Conservation (phyloP, 306 rosid genomes). For the Alnus glutinosa region DNA sequence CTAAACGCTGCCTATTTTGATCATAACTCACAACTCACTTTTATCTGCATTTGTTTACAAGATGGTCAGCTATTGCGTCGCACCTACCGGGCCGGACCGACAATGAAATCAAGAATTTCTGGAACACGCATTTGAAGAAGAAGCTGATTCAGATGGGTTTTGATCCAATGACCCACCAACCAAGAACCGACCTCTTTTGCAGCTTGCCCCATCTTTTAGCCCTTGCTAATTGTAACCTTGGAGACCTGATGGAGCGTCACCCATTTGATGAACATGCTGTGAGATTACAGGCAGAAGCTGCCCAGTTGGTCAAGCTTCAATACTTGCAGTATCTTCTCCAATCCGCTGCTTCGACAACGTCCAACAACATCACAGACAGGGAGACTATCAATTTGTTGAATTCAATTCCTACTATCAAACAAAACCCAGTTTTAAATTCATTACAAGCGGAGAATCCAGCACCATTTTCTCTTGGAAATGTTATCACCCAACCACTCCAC, state of each 20-base stretch:
- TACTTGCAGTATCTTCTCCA: conserved; percentile 57
- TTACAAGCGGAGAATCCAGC: conserved; percentile 30
- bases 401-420: conserved; percentile 39
- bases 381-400: conserved; percentile 41
- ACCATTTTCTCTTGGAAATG: conserved; percentile 42
- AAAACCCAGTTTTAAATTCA: conserved; percentile 29
- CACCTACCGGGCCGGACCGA: conserved; percentile 79
- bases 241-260: conserved; percentile 43
- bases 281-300: conserved; percentile 52
- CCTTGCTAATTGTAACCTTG: conserved; percentile 50
- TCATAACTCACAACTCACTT: neutral
- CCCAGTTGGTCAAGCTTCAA: conserved; percentile 58
- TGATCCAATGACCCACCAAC: conserved; percentile 92
- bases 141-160: conserved; percentile 89
- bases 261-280: conserved; percentile 49
- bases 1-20: neutral
- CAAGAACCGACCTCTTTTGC: conserved; percentile 73
- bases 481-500: conserved; percentile 71
- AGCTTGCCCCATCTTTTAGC: conserved; percentile 63
- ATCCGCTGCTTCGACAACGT: conserved; percentile 29
- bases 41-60: conserved; percentile 9
- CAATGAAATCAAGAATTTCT: conserved; percentile 82
- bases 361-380: conserved; percentile 29
- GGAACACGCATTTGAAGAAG: conserved; percentile 87
- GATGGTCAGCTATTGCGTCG: conserved; percentile 87